Conservation (phyloP, 2,329 filamentous ascomycete species). For the Trichophyton benhamiae region DNA sequence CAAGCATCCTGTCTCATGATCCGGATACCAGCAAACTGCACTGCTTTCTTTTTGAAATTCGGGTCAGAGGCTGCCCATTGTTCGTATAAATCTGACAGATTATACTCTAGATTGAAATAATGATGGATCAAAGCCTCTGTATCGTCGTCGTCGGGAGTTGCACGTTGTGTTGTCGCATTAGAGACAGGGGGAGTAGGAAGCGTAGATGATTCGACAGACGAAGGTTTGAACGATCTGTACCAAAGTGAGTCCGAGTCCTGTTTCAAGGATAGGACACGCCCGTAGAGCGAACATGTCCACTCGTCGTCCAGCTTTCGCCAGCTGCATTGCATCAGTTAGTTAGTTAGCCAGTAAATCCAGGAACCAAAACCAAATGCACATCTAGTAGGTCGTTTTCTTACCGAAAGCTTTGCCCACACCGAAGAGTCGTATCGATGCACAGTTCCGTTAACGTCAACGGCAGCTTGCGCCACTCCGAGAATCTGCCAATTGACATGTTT, state of each 20-base stretch:
- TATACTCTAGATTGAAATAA: slow-evolving; percentile 77
- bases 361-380: too few relatives aligned
- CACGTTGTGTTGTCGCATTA: slow-evolving; percentile 16
- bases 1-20: slow-evolving; percentile 92
- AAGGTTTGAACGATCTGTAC: slow-evolving; percentile 58
- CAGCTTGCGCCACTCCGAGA: slow-evolving; percentile 76
- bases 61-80: slow-evolving; percentile 76
- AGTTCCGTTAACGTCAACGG: slow-evolving; percentile 73
- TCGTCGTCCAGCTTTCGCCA: slow-evolving; percentile 77
- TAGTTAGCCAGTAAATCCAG: neutral
- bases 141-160: slow-evolving; percentile 45
- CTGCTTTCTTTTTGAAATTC: slow-evolving; percentile 80
- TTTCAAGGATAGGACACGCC: slow-evolving; percentile 70
- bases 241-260: slow-evolving; percentile 70
- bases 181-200: slow-evolving; percentile 26
- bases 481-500: slow-evolving; percentile 33
- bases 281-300: slow-evolving; percentile 82
- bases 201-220: slow-evolving; percentile 18
- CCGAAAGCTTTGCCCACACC: slow-evolving; percentile 89
- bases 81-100: slow-evolving; percentile 63
- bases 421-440: slow-evolving; percentile 84
- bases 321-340: slow-evolving; percentile 32
- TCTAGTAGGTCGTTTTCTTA: slow-evolving; percentile 19
- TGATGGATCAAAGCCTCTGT: slow-evolving; percentile 62
- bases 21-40: slow-evolving; percentile 77